Evolutionary conservation across 768 basidiomycete genomes (phyloP).

Genomic region (Roridomyces roridus): DNA sequence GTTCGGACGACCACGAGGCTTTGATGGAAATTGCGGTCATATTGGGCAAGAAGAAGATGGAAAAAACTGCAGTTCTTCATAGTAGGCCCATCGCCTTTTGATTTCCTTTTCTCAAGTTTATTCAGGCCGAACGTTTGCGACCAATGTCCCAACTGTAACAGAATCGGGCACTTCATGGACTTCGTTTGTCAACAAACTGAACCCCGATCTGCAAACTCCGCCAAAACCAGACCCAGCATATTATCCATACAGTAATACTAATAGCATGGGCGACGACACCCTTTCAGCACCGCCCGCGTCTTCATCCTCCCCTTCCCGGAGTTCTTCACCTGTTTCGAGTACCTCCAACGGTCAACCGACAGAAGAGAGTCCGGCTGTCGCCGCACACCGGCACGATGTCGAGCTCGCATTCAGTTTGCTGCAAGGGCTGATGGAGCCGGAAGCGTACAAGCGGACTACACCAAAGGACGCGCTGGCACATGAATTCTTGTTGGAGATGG

Average conservation of each 20-base stretch:
- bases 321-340: constrained; percentile 24
- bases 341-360: constrained; percentile 22
- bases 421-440: constrained; percentile 74
- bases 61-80: constrained; percentile 85
- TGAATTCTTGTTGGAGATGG: constrained; percentile 66
- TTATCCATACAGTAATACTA: constrained; percentile 57
- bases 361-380: constrained; percentile 12
- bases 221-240: constrained; percentile 54
- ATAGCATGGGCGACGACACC: constrained; percentile 28
- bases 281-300: constrained; percentile 46
- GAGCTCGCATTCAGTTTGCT: constrained; percentile 78
- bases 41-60: constrained; percentile 83
- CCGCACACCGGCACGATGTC: constrained; percentile 46
- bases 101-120: too few species aligned
- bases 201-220: constrained; percentile 69
- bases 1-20: constrained; percentile 93
- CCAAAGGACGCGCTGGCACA: constrained; percentile 81
- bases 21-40: constrained; percentile 93
- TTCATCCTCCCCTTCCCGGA: constrained; percentile 29
- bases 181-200: constrained; percentile 77
- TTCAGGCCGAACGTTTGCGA: constrained; percentile 84
- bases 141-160: constrained; percentile 86
- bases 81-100: constrained; percentile 71
- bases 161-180: constrained; percentile 72
- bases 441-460: constrained; percentile 78